These are phyloP conservation scores for Odonthalia washingtoniensis DNA, from an alignment of 31 red algal species.

Conservation along the genomic window DNA sequence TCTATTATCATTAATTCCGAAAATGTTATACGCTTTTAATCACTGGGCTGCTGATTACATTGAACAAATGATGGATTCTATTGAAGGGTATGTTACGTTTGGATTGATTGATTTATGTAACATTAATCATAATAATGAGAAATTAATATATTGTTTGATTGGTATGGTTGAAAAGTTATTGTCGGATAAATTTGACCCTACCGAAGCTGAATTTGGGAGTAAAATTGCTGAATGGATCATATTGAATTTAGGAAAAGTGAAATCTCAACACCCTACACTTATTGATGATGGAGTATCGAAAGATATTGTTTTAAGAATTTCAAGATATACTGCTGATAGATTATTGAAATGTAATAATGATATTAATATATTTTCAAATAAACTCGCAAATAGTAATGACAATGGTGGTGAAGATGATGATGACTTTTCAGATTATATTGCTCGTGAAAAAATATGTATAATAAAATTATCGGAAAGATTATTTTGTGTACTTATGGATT, in stretches of 20 bases:
- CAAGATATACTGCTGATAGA: constrained; percentile 32
- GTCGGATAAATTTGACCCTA: constrained; percentile 56
- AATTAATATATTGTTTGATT: constrained; percentile 34
- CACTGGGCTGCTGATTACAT: constrained; percentile 74
- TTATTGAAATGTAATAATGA: constrained; percentile 39
- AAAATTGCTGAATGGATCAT: constrained; percentile 74
- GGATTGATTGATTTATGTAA: constrained; percentile 48
- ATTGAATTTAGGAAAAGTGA: constrained; percentile 40
- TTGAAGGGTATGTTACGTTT: constrained; percentile 68
- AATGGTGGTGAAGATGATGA: too few species aligned
- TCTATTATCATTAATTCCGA: constrained; percentile 56
- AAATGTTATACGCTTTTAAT: constrained; percentile 58
- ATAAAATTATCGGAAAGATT: constrained; percentile 42
- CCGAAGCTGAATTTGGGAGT: constrained; percentile 63
- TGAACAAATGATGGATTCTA: constrained; percentile 58
- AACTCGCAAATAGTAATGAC: too few species aligned
- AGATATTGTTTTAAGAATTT: constrained; percentile 36
- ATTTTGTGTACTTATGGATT: constrained; percentile 54
- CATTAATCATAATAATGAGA: constrained; percentile 20
- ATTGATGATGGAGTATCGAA: neutral
- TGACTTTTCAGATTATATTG: too few species aligned
- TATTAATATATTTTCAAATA: too few species aligned
- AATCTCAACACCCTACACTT: too few species aligned
- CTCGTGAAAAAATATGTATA: too few species aligned
- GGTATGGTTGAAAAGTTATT: constrained; percentile 59